Conservation (phyloP, 495 filamentous ascomycete species). For the Darksidea phi region DNA sequence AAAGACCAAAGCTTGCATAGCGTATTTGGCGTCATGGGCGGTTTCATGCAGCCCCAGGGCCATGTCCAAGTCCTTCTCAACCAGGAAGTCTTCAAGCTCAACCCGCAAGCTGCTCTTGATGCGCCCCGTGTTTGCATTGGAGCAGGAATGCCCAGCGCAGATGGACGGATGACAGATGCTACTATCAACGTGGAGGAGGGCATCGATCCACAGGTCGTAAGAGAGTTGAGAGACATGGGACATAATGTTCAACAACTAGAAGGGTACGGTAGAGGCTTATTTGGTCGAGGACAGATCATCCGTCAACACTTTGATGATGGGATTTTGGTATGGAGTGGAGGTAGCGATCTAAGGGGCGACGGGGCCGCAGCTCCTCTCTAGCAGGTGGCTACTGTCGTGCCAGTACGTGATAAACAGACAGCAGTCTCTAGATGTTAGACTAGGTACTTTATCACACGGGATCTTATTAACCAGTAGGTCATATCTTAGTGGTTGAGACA, state of each 20-base stretch:
- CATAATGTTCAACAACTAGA: constrained; percentile 69
- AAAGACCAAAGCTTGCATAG: constrained; percentile 70
- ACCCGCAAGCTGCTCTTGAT: constrained; percentile 86
- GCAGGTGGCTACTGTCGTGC: too few relatives aligned
- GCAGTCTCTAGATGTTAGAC: too few relatives aligned
- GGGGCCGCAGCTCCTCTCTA: constrained; percentile 68
- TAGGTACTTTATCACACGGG: too few relatives aligned
- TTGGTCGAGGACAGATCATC: constrained; percentile 91
- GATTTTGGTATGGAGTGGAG: constrained; percentile 71
- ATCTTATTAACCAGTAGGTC: too few relatives aligned
- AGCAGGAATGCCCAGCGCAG: constrained; percentile 58
- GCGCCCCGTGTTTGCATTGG: constrained; percentile 84
- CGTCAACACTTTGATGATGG: constrained; percentile 70
- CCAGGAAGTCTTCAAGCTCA: constrained; percentile 79
- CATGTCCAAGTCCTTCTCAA: constrained; percentile 94
- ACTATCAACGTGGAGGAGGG: constrained; percentile 84
- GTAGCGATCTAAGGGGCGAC: constrained; percentile 87
- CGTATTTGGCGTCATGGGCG: constrained; percentile 95
- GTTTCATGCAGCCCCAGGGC: constrained; percentile 98
- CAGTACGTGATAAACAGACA: too few relatives aligned
- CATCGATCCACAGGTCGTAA: constrained; percentile 62
- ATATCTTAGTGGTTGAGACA: too few relatives aligned
- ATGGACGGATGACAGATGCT: constrained; percentile 52
- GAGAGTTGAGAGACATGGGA: constrained; percentile 66
- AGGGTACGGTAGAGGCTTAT: constrained; percentile 67